These are phyloP conservation scores for Kickxella alabastrina DNA, from an alignment of 192 early-diverging fungal species.

Conservation along the genomic window DNA sequence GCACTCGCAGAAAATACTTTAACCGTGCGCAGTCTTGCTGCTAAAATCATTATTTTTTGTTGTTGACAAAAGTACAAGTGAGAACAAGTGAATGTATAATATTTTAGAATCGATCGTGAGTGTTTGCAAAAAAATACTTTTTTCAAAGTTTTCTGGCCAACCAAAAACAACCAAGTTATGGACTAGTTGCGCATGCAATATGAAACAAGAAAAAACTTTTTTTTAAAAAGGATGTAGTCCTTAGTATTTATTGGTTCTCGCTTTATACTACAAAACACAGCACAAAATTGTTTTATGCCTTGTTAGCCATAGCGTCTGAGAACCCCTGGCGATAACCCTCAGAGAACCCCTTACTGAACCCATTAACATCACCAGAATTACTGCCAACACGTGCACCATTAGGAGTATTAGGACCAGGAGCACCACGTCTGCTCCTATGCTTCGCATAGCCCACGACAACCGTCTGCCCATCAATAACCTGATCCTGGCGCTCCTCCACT, in stretches of 20 bases:
- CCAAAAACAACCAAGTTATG: no score
- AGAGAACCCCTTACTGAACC: constrained; percentile 28
- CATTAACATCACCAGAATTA: not conserved
- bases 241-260: not conserved
- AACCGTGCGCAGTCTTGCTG: no score
- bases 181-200: no score
- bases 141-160: not conserved
- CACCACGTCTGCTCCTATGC: no score
- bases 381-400: no score
- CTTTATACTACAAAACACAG: not conserved
- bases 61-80: no score
- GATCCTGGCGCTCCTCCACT: not conserved
- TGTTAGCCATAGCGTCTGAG: not conserved
- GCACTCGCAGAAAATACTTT: not conserved
- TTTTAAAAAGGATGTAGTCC: no score
- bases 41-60: no score
- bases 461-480: constrained; percentile 8
- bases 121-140: not conserved
- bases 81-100: not conserved
- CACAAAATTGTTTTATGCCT: not conserved
- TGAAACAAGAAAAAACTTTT: no score
- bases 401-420: no score
- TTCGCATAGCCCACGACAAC: not conserved
- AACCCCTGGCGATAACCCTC: constrained; percentile 33
- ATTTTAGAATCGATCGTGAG: not conserved